Conservation (phyloP, 768 basidiomycete genomes). For the Podaxis carcinomalis region DNA sequence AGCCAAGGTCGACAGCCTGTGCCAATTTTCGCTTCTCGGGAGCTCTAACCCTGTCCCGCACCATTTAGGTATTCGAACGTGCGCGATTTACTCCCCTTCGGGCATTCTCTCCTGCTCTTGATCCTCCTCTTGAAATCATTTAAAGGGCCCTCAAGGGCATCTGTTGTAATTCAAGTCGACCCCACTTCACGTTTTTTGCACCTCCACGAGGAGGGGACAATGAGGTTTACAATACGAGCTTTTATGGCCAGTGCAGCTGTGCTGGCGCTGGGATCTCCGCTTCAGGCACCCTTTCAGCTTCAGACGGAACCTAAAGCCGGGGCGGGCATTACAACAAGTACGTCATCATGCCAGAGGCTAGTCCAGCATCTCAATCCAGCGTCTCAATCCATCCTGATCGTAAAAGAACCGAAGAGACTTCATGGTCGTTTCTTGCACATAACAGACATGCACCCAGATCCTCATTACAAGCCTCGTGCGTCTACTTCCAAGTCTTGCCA, state of each 20-base stretch:
- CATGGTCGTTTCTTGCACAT: slow-evolving; percentile 77
- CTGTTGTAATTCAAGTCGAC: background rate
- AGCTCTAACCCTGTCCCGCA: background rate
- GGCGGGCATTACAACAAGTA: background rate
- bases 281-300: slow-evolving; percentile 2
- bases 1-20: background rate
- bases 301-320: background rate
- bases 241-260: background rate
- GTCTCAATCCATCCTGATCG: background rate
- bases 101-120: background rate
- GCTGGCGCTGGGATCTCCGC: background rate
- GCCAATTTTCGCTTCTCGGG: background rate
- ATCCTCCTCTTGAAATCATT: background rate
- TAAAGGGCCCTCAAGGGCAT: background rate
- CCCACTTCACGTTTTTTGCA: background rate
- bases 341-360: background rate
- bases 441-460: slow-evolving; percentile 83
- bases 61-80: slow-evolving; percentile 8
- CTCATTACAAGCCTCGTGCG: slow-evolving; percentile 49
- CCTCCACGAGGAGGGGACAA: background rate
- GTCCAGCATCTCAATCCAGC: background rate
- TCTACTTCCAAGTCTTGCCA: slow-evolving; percentile 67
- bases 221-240: background rate
- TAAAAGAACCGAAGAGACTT: slow-evolving; percentile 43
- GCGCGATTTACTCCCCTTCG: background rate